These are phyloP conservation scores for Poa annua DNA, from an alignment of 176 grass and related monocot species.

Conservation along the genomic window DNA sequence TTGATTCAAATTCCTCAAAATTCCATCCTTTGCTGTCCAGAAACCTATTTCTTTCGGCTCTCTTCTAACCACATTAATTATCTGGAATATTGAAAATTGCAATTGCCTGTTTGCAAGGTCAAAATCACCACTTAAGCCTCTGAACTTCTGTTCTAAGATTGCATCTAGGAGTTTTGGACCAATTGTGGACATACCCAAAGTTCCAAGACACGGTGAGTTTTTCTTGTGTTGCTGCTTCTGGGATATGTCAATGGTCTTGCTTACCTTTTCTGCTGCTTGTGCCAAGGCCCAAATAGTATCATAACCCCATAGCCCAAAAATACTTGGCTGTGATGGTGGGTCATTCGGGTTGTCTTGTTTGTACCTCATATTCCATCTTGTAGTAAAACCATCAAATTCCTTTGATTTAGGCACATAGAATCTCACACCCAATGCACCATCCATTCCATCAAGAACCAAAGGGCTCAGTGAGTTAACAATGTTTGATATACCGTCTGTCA, in stretches of 20 bases:
- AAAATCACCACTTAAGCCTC: slow-evolving; percentile 53
- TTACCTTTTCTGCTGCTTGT: slow-evolving; percentile 52
- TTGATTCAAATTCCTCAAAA: slow-evolving; percentile 21
- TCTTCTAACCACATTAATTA: slow-evolving; percentile 63
- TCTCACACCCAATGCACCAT: slow-evolving; percentile 55
- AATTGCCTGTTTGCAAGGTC: slow-evolving; percentile 43
- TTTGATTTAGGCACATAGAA: slow-evolving; percentile 37
- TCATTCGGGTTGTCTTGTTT: slow-evolving; percentile 38
- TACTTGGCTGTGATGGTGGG: slow-evolving; percentile 13
- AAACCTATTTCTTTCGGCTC: slow-evolving; percentile 43
- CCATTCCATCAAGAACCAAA: slow-evolving; percentile 38
- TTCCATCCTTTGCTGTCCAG: slow-evolving; percentile 52
- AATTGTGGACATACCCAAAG: slow-evolving; percentile 35
- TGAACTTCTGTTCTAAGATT: slow-evolving; percentile 45
- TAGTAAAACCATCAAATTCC: slow-evolving; percentile 36
- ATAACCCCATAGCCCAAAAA: slow-evolving; percentile 57
- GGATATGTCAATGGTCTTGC: background rate
- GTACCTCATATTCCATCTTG: slow-evolving; percentile 54
- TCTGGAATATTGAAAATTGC: slow-evolving; percentile 42
- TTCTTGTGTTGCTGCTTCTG: background rate
- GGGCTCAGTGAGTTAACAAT: slow-evolving; percentile 39
- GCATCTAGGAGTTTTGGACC: slow-evolving; percentile 43
- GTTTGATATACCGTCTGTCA: slow-evolving; percentile 53
- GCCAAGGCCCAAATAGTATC: slow-evolving; percentile 66
- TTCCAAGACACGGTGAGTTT: slow-evolving; percentile 30